These are phyloP conservation scores for Phyllosticta citrichinensis DNA, from an alignment of 2,329 filamentous ascomycete species.

Conservation along the genomic window DNA sequence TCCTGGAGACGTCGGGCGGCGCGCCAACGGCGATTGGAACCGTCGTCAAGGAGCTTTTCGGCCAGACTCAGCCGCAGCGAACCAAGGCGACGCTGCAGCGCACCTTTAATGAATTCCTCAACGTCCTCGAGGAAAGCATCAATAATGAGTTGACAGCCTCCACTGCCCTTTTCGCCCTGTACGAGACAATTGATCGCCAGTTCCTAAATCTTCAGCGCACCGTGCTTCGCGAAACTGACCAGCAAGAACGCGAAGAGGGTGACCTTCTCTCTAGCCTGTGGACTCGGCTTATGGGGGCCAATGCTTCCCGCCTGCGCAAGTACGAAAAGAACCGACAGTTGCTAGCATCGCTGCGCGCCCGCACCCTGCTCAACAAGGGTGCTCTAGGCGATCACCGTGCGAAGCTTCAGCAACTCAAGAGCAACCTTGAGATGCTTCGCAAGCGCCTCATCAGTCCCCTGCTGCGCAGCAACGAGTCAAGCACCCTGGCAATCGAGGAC, in stretches of 20 bases:
- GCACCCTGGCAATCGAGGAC: slow-evolving; percentile 66
- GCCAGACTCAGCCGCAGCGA: slow-evolving; percentile 69
- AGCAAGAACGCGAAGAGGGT: slow-evolving; percentile 69
- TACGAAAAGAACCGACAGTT: slow-evolving; percentile 84
- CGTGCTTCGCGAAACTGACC: slow-evolving; percentile 72
- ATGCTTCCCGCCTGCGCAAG: slow-evolving; percentile 67
- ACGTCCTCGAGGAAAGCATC: slow-evolving; percentile 81
- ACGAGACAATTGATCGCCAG: slow-evolving; percentile 81
- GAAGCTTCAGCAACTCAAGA: slow-evolving; percentile 71
- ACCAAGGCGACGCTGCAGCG: slow-evolving; percentile 72
- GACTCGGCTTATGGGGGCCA: slow-evolving; percentile 72
- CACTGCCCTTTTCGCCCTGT: slow-evolving; percentile 73
- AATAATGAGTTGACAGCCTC: slow-evolving; percentile 73
- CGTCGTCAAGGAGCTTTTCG: slow-evolving; percentile 64
- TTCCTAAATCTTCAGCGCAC: slow-evolving; percentile 81
- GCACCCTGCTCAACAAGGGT: slow-evolving; percentile 79
- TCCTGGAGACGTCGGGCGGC: slow-evolving; percentile 26
- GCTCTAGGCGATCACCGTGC: slow-evolving; percentile 80
- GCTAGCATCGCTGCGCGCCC: slow-evolving; percentile 66
- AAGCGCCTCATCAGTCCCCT: slow-evolving; percentile 77
- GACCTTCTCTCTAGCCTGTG: slow-evolving; percentile 78
- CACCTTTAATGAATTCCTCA: slow-evolving; percentile 79
- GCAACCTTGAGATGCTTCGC: slow-evolving; percentile 74
- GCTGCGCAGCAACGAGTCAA: slow-evolving; percentile 58
- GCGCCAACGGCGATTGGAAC: slow-evolving; percentile 58